A percentile compares a stretch with the other conserved stretches of the same genome.
phyloP scores from a whole-genome alignment of 2,329 filamentous ascomycete genomes.

The Aspergillus calidoustus region DNA sequence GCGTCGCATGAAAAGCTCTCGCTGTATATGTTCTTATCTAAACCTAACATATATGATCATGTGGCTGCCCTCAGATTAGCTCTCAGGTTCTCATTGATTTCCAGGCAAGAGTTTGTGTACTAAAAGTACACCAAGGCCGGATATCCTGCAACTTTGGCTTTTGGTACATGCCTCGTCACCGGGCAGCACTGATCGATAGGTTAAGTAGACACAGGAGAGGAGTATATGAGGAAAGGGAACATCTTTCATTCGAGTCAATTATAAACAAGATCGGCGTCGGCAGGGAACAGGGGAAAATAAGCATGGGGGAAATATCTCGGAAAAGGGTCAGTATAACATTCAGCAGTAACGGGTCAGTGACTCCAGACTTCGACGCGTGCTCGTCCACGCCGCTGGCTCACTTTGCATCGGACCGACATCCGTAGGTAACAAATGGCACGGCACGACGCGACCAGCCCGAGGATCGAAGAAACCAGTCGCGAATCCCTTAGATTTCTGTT shows the following conservation, averaged over 20 bases:
- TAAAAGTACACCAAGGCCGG: conserved; percentile 33
- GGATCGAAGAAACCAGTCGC: background rate
- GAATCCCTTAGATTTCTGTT: conserved; percentile 55
- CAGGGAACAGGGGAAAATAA: background rate
- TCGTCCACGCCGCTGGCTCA: background rate
- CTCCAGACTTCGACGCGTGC: background rate
- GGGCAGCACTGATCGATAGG: conserved; percentile 28
- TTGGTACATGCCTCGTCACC: conserved; percentile 45
- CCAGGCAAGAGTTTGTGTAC: conserved; percentile 34
- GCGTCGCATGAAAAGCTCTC: background rate
- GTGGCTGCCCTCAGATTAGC: conserved; percentile 49
- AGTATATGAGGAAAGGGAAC: conserved; percentile 16
- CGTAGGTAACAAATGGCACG: background rate
- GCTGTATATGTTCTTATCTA: background rate
- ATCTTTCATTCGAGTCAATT: conserved; percentile 38
- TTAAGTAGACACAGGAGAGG: background rate
- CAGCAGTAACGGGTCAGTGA: background rate
- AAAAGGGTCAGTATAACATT: background rate
- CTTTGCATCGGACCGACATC: background rate
- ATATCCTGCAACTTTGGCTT: conserved; percentile 54
- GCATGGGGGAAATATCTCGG: background rate
- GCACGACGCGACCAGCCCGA: background rate
- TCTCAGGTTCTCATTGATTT: conserved; percentile 52
- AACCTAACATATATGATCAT: background rate
- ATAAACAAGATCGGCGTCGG: conserved; percentile 38